Evolutionary conservation across 2,329 filamentous ascomycete genomes (phyloP).

Genomic region (Colletotrichum abscissum): DNA sequence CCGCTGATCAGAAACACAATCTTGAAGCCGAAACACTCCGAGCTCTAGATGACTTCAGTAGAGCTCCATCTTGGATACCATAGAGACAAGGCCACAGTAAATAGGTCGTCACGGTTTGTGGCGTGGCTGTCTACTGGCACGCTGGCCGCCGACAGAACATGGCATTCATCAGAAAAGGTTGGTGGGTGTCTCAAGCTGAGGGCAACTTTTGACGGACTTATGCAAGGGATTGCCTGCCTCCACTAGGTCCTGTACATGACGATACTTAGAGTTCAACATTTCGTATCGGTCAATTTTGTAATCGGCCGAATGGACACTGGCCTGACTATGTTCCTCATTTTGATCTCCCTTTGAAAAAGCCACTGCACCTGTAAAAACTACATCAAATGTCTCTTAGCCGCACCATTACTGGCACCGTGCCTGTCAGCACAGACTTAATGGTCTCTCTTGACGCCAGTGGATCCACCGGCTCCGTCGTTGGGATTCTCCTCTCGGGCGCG

Average conservation of each 20-base stretch:
- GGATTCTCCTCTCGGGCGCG: background rate
- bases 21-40: slow-evolving; percentile 21
- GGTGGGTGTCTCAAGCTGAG: background rate
- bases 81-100: background rate
- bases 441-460: background rate
- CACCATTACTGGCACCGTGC: too few relatives aligned
- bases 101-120: background rate
- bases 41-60: background rate
- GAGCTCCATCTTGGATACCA: background rate
- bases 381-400: background rate
- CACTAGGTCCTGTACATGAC: background rate
- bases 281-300: background rate
- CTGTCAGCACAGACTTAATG: background rate
- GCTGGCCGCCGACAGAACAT: background rate
- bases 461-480: background rate
- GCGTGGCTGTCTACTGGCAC: too few relatives aligned
- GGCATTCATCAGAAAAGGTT: background rate
- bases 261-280: background rate
- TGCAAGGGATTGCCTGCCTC: background rate
- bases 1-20: slow-evolving; percentile 25
- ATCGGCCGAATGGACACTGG: background rate
- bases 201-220: background rate
- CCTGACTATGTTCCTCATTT: background rate
- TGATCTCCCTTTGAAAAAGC: background rate
- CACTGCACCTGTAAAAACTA: background rate